phyloP scores from a whole-genome alignment of 768 basidiomycete species.

The Termitomyces bulborhizus region DNA sequence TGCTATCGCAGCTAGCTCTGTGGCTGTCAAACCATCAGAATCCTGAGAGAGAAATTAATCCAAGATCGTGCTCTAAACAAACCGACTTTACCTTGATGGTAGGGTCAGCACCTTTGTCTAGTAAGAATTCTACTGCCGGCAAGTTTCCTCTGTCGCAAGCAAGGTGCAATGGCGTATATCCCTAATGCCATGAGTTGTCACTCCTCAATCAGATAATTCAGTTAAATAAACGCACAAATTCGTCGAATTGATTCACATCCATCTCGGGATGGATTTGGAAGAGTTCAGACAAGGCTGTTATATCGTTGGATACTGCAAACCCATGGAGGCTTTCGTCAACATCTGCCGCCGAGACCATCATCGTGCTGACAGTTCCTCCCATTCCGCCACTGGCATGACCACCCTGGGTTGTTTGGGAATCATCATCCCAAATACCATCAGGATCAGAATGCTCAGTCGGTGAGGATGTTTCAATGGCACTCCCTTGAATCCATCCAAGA shows the following conservation, averaged over 20 bases:
- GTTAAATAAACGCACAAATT: constrained; percentile 51
- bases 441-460: constrained; percentile 15
- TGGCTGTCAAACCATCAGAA: constrained; percentile 54
- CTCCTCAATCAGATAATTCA: not conserved
- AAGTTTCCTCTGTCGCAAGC: constrained; percentile 78
- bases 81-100: constrained; percentile 43
- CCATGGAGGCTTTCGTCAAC: constrained; percentile 47
- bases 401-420: constrained; percentile 23
- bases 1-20: constrained; percentile 54
- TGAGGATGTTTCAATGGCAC: constrained; percentile 4
- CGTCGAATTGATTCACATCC: constrained; percentile 59
- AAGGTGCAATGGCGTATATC: constrained; percentile 82
- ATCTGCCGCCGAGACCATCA: constrained; percentile 32
- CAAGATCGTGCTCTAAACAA: not conserved
- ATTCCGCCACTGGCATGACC: constrained; percentile 38
- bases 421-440: constrained; percentile 40
- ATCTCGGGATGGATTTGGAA: constrained; percentile 33
- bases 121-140: constrained; percentile 48
- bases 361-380: constrained; percentile 59
- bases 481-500: constrained; percentile 58
- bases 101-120: constrained; percentile 59
- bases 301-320: constrained; percentile 54
- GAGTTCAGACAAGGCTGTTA: constrained; percentile 34
- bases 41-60: constrained; percentile 38
- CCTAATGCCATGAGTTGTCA: constrained; percentile 43